These are phyloP conservation scores for Trypanosoma mega DNA, from an alignment of 208 protist species.

Conservation along the genomic window DNA sequence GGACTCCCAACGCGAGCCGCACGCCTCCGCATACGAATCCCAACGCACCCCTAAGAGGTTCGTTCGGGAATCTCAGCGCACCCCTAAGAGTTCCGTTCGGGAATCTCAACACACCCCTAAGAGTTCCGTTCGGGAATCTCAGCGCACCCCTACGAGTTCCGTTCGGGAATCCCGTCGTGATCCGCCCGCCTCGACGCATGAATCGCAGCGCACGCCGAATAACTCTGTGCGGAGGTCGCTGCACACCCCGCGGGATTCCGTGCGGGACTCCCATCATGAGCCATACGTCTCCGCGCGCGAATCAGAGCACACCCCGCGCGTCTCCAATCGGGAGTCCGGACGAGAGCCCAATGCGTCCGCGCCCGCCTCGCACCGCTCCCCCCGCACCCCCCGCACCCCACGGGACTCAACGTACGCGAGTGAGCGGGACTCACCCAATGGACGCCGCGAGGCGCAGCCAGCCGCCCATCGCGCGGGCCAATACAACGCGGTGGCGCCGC, in stretches of 20 bases:
- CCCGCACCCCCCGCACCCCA: too few relatives aligned
- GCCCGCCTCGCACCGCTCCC: neutral
- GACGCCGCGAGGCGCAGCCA: too few relatives aligned
- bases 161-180: neutral
- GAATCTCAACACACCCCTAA: slow-evolving; percentile 8
- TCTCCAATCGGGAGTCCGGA: neutral
- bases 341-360: neutral
- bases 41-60: slow-evolving; percentile 37
- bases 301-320: neutral
- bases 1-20: slow-evolving; percentile 18
- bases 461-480: too few relatives aligned
- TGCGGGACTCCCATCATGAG: neutral
- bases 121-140: slow-evolving; percentile 14
- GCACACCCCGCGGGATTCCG: neutral
- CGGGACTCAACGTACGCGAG: too few relatives aligned
- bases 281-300: slow-evolving; percentile 4
- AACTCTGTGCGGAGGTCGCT: neutral
- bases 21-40: slow-evolving; percentile 7
- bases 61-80: slow-evolving; percentile 21
- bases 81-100: slow-evolving; percentile 5
- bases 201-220: neutral
- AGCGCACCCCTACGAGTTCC: slow-evolving; percentile 2
- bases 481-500: too few relatives aligned
- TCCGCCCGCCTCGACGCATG: neutral
- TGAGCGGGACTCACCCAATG: too few relatives aligned